A percentile compares a stretch with the other conserved stretches of the same genome.
Conservation (phyloP, 371 early-diverging fungal genomes). For the Mortierella sp. region DNA sequence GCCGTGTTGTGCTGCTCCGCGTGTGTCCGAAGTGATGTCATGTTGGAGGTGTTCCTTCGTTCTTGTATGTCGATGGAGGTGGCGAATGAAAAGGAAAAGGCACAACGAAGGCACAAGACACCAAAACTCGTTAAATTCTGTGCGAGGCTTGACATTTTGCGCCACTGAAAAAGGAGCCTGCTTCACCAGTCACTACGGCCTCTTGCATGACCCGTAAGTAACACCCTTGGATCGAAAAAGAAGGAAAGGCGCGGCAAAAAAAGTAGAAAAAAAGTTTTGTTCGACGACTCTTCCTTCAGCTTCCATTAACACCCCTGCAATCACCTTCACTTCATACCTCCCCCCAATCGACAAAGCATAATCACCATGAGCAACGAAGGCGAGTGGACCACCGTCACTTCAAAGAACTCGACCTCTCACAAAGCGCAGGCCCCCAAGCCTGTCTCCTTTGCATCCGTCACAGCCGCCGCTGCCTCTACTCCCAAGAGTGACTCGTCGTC, state of each 20-base stretch:
- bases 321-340: background rate
- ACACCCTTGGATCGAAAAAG: background rate
- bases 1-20: constrained; percentile 71
- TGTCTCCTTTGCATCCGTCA: constrained; percentile 24
- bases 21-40: constrained; percentile 45
- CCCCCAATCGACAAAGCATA: background rate
- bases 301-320: background rate
- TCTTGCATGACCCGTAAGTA: constrained; percentile 2
- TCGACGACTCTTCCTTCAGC: background rate
- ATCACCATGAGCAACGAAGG: constrained; percentile 55
- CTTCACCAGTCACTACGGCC: background rate
- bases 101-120: background rate
- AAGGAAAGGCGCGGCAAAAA: background rate
- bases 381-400: constrained; percentile 58
- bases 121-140: background rate
- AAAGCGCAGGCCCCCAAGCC: constrained; percentile 42
- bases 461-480: constrained; percentile 18
- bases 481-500: constrained; percentile 22
- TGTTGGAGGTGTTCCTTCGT: constrained; percentile 7
- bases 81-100: background rate
- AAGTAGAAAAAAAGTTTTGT: constrained; percentile 3
- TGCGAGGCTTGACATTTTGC: background rate
- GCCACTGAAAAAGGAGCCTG: background rate
- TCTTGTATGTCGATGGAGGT: background rate
- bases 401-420: constrained; percentile 49